A percentile compares a stretch with the other conserved stretches of the same genome.
Conservation (phyloP, 1,139 yeast species). For the Geotrichum bryndzae region DNA sequence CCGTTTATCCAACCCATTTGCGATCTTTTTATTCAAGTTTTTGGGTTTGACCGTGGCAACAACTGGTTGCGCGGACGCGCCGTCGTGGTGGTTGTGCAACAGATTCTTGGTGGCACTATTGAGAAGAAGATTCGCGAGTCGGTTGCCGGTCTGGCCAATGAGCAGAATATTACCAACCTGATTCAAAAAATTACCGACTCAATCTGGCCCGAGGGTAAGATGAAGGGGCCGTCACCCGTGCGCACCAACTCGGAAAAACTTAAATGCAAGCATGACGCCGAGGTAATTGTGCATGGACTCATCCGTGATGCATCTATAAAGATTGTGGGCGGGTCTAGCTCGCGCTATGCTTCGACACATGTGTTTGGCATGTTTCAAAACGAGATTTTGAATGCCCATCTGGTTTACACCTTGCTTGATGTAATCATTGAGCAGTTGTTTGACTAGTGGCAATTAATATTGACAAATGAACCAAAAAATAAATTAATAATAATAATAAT, state of each 20-base stretch:
- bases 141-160: conserved; percentile 36
- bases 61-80: conserved; percentile 83
- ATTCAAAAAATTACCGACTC: conserved; percentile 42
- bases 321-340: conserved; percentile 63
- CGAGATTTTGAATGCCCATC: conserved; percentile 59
- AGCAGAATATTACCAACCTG: conserved; percentile 46
- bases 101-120: conserved; percentile 79
- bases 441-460: conserved; percentile 1
- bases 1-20: conserved; percentile 79
- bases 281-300: conserved; percentile 48
- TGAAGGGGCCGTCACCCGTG: conserved; percentile 19
- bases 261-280: conserved; percentile 54
- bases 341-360: conserved; percentile 55
- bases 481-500: not conserved
- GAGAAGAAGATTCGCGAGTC: conserved; percentile 62
- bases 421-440: conserved; percentile 43
- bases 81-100: conserved; percentile 72
- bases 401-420: conserved; percentile 55
- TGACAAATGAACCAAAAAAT: not conserved
- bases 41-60: conserved; percentile 59
- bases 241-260: conserved; percentile 46
- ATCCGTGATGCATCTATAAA: conserved; percentile 64
- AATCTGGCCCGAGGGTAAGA: conserved; percentile 60
- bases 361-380: conserved; percentile 70
- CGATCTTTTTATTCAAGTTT: conserved; percentile 63